Base-by-base conservation (phyloP, 805 yeast species). In the Candida hispaniensis region DNA sequence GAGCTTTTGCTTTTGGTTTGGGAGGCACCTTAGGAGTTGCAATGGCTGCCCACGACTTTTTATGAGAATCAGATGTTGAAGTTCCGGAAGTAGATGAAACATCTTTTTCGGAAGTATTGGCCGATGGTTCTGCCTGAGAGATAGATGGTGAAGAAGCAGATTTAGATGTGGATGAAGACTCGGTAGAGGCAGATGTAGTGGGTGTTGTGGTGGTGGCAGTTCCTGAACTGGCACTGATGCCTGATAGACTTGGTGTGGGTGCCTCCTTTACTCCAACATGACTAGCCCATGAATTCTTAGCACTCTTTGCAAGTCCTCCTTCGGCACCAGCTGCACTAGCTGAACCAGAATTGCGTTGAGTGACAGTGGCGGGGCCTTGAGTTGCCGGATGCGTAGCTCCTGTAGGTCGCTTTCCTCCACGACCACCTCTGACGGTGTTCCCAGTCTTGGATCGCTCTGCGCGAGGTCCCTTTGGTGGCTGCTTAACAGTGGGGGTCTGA, bases 21-120 rank as follows among this genome's bases (percentile, higher is more conserved):
- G 40, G 48, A 26, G 42, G 55, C 21, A 61, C 55, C 49, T 67
- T 64, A 27, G 82, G 75, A 39, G 71, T 59, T 34, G 76, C 75
- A 47, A 77, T 71, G 11, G 85, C 70, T 18, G 83, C 82, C 80
- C 83, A 76, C 4, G 82, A 64, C 49, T 64, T 61, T 45, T 61
- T 54, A 42, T 26, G 35, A 18, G 47, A 36, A 6, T 36, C 44
- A 32, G 39, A 30, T 6, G 36, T 27, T 19, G 41, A 41, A 22
- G 30, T 34, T 30, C 41, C 26, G 40, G 40, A 35, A 23, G 42
- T 17, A 13, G 25, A 29, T 30, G 43, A n/a, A 30, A 30, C 20
- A 10, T 14, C 15, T 21, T 36, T 26, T 18, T 14, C 36, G 38
- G 41, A 26, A 30, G 38, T 38, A 14, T 39, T 21, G 21, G 39